phyloP scores from a whole-genome alignment of 805 yeast species.

The Kodamaea sagamina region DNA sequence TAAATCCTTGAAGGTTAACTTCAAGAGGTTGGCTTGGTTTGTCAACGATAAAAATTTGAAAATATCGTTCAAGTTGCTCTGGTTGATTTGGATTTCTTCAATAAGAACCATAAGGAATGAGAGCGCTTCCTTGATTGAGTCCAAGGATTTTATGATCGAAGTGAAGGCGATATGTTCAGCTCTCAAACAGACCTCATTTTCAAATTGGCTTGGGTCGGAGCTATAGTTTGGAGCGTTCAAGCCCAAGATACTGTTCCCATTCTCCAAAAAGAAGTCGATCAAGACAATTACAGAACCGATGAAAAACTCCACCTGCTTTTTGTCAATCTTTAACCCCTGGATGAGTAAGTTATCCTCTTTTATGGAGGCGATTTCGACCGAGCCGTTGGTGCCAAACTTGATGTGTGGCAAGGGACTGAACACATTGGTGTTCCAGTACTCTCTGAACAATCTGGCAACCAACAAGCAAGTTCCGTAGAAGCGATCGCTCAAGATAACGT shows the following conservation, averaged over 20 bases:
- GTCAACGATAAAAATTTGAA: conserved; percentile 67
- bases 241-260: conserved; percentile 63
- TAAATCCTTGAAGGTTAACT: conserved; percentile 70
- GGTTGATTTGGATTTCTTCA: conserved; percentile 60
- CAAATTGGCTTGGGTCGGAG: conserved; percentile 49
- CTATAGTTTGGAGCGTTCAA: conserved; percentile 58
- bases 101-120: conserved; percentile 81
- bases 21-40: conserved; percentile 67
- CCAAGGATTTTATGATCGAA: conserved; percentile 71
- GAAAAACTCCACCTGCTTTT: conserved; percentile 62
- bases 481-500: conserved; percentile 87
- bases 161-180: conserved; percentile 90
- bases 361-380: conserved; percentile 37
- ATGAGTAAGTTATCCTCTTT: conserved; percentile 48
- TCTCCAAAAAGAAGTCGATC: conserved; percentile 67
- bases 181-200: conserved; percentile 71
- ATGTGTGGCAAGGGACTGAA: conserved; percentile 51
- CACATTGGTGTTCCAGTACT: conserved; percentile 74
- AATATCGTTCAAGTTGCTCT: conserved; percentile 57
- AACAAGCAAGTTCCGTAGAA: conserved; percentile 85
- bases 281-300: conserved; percentile 70
- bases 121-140: conserved; percentile 82
- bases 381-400: conserved; percentile 39
- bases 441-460: conserved; percentile 74
- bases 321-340: conserved; percentile 47